These are phyloP conservation scores for Phylloporus sp. DNA, from an alignment of 1,284 basidiomycete genomes.

Conservation along the genomic window DNA sequence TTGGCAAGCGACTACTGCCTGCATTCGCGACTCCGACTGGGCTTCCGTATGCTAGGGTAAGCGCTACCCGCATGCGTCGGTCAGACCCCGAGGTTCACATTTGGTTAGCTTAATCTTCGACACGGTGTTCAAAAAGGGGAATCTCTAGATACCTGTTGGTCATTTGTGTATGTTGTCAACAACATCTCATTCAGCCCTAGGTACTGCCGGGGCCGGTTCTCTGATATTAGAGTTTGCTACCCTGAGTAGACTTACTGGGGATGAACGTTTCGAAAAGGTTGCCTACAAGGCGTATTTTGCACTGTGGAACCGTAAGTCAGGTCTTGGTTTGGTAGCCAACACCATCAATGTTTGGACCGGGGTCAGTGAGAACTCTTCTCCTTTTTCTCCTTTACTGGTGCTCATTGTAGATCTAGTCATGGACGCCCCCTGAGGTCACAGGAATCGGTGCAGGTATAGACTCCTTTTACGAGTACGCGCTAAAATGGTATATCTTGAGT, in stretches of 20 bases:
- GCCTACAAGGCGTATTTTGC: conserved; percentile 88
- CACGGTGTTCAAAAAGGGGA: conserved; percentile 71
- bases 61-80: conserved; percentile 12
- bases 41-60: conserved; percentile 86
- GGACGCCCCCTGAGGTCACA: conserved; percentile 75
- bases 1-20: conserved; percentile 82
- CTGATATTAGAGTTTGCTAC: conserved; percentile 93
- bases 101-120: conserved; percentile 70
- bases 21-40: conserved; percentile 91
- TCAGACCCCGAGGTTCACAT: conserved; percentile 1
- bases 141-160: conserved; percentile 78
- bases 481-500: conserved; percentile 89
- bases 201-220: conserved; percentile 90
- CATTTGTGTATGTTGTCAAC: conserved; percentile 4
- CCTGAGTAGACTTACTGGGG: conserved; percentile 85
- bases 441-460: conserved; percentile 92
- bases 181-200: conserved; percentile 43
- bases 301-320: conserved; percentile 87
- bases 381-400: conserved; percentile 2
- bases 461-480: conserved; percentile 91
- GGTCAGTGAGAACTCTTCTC: conserved; percentile 47
- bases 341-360: conserved; percentile 82
- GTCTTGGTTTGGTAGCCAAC: conserved; percentile 85
- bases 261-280: conserved; percentile 84
- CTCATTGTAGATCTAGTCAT: conserved; percentile 46